A percentile compares a stretch with the other conserved stretches of the same genome.
Conservation (phyloP, 805 yeast species). For the Metschnikowia lachancei region DNA sequence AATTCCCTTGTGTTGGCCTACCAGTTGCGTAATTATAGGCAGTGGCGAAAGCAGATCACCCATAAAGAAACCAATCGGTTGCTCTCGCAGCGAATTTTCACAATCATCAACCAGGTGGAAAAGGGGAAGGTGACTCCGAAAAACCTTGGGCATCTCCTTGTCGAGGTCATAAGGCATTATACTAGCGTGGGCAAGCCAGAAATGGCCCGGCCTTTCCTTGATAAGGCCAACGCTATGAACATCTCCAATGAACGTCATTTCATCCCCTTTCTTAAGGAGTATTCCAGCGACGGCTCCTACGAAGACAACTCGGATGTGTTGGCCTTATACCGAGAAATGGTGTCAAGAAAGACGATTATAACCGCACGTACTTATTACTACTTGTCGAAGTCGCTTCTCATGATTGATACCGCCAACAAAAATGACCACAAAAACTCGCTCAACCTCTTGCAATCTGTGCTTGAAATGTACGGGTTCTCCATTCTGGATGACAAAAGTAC, state of each 20-base stretch:
- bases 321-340: constrained; percentile 36
- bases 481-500: constrained; percentile 7
- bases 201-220: constrained; percentile 24
- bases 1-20: constrained; percentile 26
- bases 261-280: constrained; percentile 30
- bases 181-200: constrained; percentile 18
- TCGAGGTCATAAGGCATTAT: constrained; percentile 29
- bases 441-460: constrained; percentile 30
- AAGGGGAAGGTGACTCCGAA: constrained; percentile 6
- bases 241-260: constrained; percentile 27
- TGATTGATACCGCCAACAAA: constrained; percentile 24
- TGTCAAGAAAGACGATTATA: constrained; percentile 22
- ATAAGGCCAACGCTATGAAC: constrained; percentile 17
- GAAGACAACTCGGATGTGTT: constrained; percentile 26
- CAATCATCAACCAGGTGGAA: constrained; percentile 17
- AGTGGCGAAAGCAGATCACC: constrained; percentile 26
- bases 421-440: constrained; percentile 27
- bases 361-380: constrained; percentile 30
- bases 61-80: constrained; percentile 8
- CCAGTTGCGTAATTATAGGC: constrained; percentile 31
- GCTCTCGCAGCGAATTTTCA: constrained; percentile 13
- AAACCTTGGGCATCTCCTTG: constrained; percentile 19
- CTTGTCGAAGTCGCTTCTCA: constrained; percentile 32
- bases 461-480: constrained; percentile 32
- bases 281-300: constrained; percentile 18